A percentile compares a stretch with the other conserved stretches of the same genome.
Conservation (phyloP, 2,329 filamentous ascomycete genomes). For the Epichloe sylvatica region DNA sequence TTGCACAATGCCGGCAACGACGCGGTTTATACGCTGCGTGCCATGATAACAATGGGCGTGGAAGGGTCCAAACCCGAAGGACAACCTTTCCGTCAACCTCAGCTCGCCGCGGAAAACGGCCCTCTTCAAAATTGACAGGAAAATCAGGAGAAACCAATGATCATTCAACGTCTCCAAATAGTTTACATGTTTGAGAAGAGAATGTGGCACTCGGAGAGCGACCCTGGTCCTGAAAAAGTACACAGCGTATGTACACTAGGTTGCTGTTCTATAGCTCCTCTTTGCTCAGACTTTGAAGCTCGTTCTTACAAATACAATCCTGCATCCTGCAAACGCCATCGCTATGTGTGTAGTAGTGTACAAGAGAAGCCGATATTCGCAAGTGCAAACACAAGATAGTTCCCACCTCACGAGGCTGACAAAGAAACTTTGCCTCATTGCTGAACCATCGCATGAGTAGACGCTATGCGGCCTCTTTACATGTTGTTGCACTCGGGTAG, state of each 20-base stretch:
- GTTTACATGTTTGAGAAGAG: conserved; percentile 3
- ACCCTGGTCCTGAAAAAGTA: not conserved
- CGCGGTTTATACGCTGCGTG: conserved; percentile 63
- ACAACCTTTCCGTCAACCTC: not conserved
- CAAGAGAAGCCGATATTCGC: conserved; percentile 8
- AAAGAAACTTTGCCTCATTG: no score
- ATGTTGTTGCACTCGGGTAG: no score
- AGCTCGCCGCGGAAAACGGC: not conserved
- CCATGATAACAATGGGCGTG: conserved; percentile 41
- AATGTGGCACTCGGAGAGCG: not conserved
- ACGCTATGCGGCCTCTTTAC: no score
- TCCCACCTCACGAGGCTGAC: no score
- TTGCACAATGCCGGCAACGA: conserved; percentile 88
- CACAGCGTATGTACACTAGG: not conserved
- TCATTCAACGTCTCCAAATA: not conserved
- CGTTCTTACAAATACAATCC: conserved; percentile 13
- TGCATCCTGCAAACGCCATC: conserved; percentile 22
- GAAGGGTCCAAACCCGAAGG: conserved; percentile 6
- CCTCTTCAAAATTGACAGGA: not conserved
- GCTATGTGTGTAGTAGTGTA: conserved; percentile 30
- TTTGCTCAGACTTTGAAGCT: conserved; percentile 5
- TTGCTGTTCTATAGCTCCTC: not conserved
- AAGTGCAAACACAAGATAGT: no score
- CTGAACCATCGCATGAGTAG: no score
- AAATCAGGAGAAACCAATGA: no score